phyloP scores from a whole-genome alignment of 805 yeast species.

The Starmerella powellii region DNA sequence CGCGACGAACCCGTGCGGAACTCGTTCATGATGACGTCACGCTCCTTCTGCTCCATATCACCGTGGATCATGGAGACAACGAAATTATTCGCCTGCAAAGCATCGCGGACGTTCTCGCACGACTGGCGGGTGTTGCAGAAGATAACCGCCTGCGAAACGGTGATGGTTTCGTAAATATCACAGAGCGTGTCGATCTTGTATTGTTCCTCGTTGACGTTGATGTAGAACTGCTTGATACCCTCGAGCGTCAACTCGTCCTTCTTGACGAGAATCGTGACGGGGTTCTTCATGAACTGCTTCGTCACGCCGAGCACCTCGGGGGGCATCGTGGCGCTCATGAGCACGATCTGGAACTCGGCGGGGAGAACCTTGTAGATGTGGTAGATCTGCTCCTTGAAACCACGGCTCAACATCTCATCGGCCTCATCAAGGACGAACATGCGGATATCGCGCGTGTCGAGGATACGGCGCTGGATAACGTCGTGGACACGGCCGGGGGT shows the following conservation, averaged over 20 bases:
- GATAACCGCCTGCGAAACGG: constrained; percentile 94
- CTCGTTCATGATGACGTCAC: constrained; percentile 91
- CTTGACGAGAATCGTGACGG: constrained; percentile 86
- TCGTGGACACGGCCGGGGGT: constrained; percentile 97
- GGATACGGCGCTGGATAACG: constrained; percentile 82
- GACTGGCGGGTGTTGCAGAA: constrained; percentile 93
- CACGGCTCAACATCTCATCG: constrained; percentile 87
- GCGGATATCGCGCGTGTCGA: constrained; percentile 72
- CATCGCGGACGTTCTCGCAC: constrained; percentile 77
- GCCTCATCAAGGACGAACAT: constrained; percentile 97
- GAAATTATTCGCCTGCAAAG: constrained; percentile 65
- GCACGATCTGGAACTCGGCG: constrained; percentile 81
- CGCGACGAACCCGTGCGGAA: constrained; percentile 90
- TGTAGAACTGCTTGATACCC: constrained; percentile 86
- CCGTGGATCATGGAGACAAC: constrained; percentile 94
- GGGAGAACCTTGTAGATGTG: constrained; percentile 86
- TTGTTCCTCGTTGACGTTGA: constrained; percentile 83
- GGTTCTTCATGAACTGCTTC: constrained; percentile 85
- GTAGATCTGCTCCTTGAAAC: constrained; percentile 92
- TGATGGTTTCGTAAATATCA: constrained; percentile 87
- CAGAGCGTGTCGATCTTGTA: constrained; percentile 91
- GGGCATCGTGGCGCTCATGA: constrained; percentile 90
- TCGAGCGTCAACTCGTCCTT: constrained; percentile 91
- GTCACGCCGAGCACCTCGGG: constrained; percentile 85
- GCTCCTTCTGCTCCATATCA: constrained; percentile 85